A percentile compares a stretch with the other conserved stretches of the same genome.
Evolutionary conservation across 139 green algal genomes (phyloP).

Genomic region (Coccomyxa sp.): DNA sequence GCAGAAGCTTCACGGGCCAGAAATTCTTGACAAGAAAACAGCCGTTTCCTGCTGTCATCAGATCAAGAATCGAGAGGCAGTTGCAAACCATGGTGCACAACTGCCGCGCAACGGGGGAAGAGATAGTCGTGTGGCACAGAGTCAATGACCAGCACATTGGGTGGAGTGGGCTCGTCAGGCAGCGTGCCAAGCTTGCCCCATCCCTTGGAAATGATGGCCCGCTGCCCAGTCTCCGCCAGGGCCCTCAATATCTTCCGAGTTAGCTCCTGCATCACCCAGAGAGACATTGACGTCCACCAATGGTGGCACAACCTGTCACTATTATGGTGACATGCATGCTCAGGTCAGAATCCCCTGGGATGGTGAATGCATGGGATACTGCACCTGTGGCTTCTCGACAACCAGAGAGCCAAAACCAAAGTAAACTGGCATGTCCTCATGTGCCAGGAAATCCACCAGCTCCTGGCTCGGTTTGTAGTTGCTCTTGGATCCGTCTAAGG

Average conservation of each 20-base stretch:
- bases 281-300: neutral
- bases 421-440: conserved; percentile 42
- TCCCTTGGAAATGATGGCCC: conserved; percentile 20
- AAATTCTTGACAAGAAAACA: too few relatives aligned
- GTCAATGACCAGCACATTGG: conserved; percentile 19
- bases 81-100: conserved; percentile 62
- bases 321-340: too few relatives aligned
- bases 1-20: too few relatives aligned
- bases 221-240: conserved; percentile 1
- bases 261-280: neutral
- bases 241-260: conserved; percentile 7
- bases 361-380: too few relatives aligned
- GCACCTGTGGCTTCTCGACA: conserved; percentile 16
- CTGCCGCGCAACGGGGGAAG: conserved; percentile 41
- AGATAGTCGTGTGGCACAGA: conserved; percentile 55
- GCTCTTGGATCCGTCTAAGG: neutral
- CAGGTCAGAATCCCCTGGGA: too few relatives aligned
- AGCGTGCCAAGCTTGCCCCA: conserved; percentile 16
- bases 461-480: conserved; percentile 3
- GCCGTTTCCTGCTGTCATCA: too few relatives aligned
- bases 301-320: too few relatives aligned
- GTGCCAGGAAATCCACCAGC: conserved; percentile 40
- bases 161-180: neutral
- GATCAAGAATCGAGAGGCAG: neutral
- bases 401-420: conserved; percentile 60